Percentiles rank a stretch among this genome's conserved stretches.
Evolutionary conservation across 352 stramenopile species (phyloP).

Genomic region (Phytophthora syringae): DNA sequence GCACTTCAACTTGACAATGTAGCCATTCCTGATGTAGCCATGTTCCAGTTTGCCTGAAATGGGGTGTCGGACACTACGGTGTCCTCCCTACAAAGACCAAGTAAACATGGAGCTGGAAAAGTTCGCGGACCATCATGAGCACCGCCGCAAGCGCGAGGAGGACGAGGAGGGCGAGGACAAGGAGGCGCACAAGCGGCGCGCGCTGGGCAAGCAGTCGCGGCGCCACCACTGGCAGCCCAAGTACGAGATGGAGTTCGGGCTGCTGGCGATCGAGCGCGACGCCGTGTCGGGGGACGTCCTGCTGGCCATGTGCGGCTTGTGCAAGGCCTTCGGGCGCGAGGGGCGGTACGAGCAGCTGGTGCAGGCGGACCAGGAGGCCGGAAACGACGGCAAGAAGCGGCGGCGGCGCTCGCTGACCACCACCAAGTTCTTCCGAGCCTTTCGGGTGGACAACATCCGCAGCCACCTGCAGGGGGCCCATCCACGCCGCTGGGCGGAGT

Average conservation of each 20-base stretch:
- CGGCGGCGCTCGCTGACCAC: constrained; percentile 80
- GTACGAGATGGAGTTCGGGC: constrained; percentile 85
- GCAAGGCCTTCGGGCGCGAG: constrained; percentile 84
- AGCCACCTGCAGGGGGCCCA: constrained; percentile 84
- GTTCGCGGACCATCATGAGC: constrained; percentile 46
- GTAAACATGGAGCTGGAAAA: no score
- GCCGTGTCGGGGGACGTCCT: constrained; percentile 68
- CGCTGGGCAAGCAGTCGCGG: constrained; percentile 49
- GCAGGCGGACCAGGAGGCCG: constrained; percentile 56
- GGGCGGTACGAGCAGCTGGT: constrained; percentile 77
- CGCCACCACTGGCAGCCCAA: constrained; percentile 84
- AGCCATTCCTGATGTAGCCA: neutral
- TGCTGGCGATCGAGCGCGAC: constrained; percentile 76
- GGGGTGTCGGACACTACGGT: constrained; percentile 18
- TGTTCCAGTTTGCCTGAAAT: constrained; percentile 16
- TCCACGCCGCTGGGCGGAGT: constrained; percentile 77
- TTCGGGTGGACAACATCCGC: constrained; percentile 88
- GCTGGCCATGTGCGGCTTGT: constrained; percentile 86
- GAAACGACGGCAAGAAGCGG: constrained; percentile 73
- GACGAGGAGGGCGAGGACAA: constrained; percentile 52
- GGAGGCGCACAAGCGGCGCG: constrained; percentile 44
- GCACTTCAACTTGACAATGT: constrained; percentile 11
- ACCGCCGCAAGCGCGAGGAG: constrained; percentile 52
- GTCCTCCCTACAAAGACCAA: no score
- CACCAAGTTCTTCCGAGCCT: constrained; percentile 89